Conservation (phyloP, 306 rosid genomes). For the Quercus aquifolioides region DNA sequence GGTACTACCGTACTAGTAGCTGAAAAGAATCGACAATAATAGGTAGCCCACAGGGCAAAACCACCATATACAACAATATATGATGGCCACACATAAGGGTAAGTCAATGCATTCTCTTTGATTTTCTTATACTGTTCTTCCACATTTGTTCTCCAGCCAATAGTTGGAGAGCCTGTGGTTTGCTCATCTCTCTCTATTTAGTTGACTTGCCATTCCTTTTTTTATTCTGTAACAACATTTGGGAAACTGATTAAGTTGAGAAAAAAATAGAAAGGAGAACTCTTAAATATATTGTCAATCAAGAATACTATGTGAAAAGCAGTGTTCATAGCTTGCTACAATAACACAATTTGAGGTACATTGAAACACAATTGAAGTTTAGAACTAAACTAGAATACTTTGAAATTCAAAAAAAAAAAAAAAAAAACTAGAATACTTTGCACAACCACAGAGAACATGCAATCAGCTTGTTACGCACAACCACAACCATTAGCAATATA, state of each 20-base stretch:
- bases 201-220: slow-evolving; percentile 31
- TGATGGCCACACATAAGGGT: slow-evolving; percentile 88
- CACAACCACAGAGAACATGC: neutral
- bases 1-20: slow-evolving; percentile 2
- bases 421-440: neutral
- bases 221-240: neutral
- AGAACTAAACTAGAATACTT: neutral
- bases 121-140: slow-evolving; percentile 48
- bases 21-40: slow-evolving; percentile 15
- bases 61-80: slow-evolving; percentile 81
- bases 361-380: neutral
- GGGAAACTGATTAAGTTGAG: neutral
- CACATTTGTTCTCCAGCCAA: slow-evolving; percentile 36
- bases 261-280: neutral
- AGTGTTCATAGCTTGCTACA: neutral
- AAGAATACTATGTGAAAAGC: neutral
- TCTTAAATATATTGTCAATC: neutral
- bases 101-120: slow-evolving; percentile 69
- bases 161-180: slow-evolving; percentile 10
- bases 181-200: slow-evolving; percentile 40
- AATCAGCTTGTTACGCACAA: neutral
- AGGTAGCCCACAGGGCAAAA: slow-evolving; percentile 57
- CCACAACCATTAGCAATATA: neutral
- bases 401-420: no score
- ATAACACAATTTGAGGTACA: neutral